Conservation (phyloP, 495 filamentous ascomycete genomes). For the Xylaria flabelliformis region DNA sequence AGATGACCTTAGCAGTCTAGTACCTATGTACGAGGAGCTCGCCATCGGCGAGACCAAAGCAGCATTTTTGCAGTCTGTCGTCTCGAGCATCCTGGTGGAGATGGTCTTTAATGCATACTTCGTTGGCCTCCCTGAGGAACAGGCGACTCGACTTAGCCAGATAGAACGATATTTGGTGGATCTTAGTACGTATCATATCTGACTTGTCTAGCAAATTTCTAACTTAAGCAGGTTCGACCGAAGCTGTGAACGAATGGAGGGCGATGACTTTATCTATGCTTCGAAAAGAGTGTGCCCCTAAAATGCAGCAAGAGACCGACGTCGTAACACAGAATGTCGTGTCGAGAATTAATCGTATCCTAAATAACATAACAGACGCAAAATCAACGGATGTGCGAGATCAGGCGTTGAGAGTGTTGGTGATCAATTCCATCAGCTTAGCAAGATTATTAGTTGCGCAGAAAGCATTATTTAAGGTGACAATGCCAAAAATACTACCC, state of each 20-base stretch:
- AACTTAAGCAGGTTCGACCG: conserved; percentile 46
- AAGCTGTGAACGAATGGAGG: conserved; percentile 62
- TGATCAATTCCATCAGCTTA: conserved; percentile 56
- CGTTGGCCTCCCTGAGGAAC: conserved; percentile 54
- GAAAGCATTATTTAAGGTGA: conserved; percentile 57
- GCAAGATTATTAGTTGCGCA: conserved; percentile 58
- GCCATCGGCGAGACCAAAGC: conserved; percentile 52
- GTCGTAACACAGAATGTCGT: conserved; percentile 46
- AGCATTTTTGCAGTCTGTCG: conserved; percentile 59
- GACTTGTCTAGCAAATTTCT: conserved; percentile 24
- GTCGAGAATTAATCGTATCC: conserved; percentile 44
- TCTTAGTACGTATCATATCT: conserved; percentile 47
- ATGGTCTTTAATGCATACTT: conserved; percentile 60
- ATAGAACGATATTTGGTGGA: conserved; percentile 53
- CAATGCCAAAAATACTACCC: conserved; percentile 56
- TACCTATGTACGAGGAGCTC: conserved; percentile 59
- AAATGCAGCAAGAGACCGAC: conserved; percentile 50
- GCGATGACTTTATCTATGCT: conserved; percentile 59
- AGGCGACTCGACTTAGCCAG: conserved; percentile 48
- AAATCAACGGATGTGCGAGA: conserved; percentile 52
- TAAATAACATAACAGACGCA: conserved; percentile 51
- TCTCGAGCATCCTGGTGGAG: conserved; percentile 58
- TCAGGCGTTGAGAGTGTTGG: conserved; percentile 50
- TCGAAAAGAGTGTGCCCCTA: conserved; percentile 51
- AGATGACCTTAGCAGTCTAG: conserved; percentile 49